A percentile compares a stretch with the other conserved stretches of the same genome.
Conservation (phyloP, 805 yeast species). For the Maudiozyma saulgeensis region DNA sequence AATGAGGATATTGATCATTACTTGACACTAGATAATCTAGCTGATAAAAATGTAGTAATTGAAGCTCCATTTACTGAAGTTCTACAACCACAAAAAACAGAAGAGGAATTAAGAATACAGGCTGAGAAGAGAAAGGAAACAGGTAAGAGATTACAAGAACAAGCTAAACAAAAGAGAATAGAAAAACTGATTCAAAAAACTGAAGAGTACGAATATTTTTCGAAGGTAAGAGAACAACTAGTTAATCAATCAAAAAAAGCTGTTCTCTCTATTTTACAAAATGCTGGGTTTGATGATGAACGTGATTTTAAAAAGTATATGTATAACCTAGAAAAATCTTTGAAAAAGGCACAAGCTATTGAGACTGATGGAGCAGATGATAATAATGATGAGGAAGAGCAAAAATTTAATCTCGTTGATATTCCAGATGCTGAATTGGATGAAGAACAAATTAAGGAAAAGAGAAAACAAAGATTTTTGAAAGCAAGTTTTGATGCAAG, state of each 20-base stretch:
- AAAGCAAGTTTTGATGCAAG: constrained; percentile 88
- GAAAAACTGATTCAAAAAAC: constrained; percentile 77
- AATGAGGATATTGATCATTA: constrained; percentile 47
- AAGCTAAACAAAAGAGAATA: constrained; percentile 73
- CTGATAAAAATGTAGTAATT: constrained; percentile 58
- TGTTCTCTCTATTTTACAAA: constrained; percentile 44
- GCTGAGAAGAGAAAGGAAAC: constrained; percentile 76
- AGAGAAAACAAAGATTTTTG: constrained; percentile 70
- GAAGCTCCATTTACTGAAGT: constrained; percentile 74
- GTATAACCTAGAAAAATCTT: constrained; percentile 52
- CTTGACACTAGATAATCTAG: constrained; percentile 55
- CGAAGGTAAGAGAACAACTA: constrained; percentile 45
- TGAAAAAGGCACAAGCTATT: constrained; percentile 56
- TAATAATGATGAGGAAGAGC: constrained; percentile 36
- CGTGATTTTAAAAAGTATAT: constrained; percentile 62
- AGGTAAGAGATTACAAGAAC: constrained; percentile 84
- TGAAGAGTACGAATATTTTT: constrained; percentile 66
- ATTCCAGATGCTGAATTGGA: constrained; percentile 75
- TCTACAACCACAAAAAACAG: constrained; percentile 62
- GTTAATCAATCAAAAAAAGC: constrained; percentile 43
- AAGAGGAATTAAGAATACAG: constrained; percentile 69
- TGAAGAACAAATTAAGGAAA: constrained; percentile 76
- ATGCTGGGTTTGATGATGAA: constrained; percentile 73
- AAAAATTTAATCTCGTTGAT: constrained; percentile 62
- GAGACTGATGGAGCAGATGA: constrained; percentile 55